A percentile compares a stretch with the other conserved stretches of the same genome.
Evolutionary conservation across 257 asterid species (phyloP).

Genomic region (Penstemon davidsonii): DNA sequence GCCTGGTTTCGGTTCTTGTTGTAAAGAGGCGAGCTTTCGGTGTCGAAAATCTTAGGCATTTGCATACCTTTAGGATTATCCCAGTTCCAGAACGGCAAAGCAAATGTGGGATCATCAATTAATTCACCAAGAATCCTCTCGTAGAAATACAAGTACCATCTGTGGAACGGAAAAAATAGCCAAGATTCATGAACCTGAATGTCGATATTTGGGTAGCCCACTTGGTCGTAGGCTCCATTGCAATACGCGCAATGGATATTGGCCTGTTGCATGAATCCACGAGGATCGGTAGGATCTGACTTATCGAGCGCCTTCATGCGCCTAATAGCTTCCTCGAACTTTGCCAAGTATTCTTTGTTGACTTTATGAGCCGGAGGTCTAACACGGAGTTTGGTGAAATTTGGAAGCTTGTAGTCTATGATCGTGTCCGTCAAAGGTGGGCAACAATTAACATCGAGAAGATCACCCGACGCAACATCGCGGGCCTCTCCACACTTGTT

Average conservation of each 20-base stretch:
- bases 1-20: conserved; percentile 36
- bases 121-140: conserved; percentile 42
- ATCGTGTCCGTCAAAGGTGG: conserved; percentile 33
- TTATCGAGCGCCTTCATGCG: conserved; percentile 37
- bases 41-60: conserved; percentile 39
- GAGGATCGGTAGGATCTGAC: conserved; percentile 50
- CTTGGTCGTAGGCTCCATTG: conserved; percentile 50
- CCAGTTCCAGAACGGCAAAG: conserved; percentile 43
- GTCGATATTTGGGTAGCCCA: conserved; percentile 28
- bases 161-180: conserved; percentile 54
- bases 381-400: conserved; percentile 2
- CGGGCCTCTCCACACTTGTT: conserved; percentile 28
- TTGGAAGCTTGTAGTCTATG: conserved; percentile 38
- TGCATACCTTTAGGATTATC: conserved; percentile 45
- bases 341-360: conserved; percentile 26
- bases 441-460: conserved; percentile 44
- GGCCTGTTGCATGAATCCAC: conserved; percentile 52
- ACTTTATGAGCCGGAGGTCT: conserved; percentile 47
- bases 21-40: conserved; percentile 35
- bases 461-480: conserved; percentile 10
- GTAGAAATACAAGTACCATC: conserved; percentile 50
- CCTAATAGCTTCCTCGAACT: conserved; percentile 39
- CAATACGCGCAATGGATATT: conserved; percentile 54
- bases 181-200: conserved; percentile 44
- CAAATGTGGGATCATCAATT: conserved; percentile 39